Evolutionary conservation across 192 early-diverging fungal species (phyloP).

Genomic region (Podila horticola): DNA sequence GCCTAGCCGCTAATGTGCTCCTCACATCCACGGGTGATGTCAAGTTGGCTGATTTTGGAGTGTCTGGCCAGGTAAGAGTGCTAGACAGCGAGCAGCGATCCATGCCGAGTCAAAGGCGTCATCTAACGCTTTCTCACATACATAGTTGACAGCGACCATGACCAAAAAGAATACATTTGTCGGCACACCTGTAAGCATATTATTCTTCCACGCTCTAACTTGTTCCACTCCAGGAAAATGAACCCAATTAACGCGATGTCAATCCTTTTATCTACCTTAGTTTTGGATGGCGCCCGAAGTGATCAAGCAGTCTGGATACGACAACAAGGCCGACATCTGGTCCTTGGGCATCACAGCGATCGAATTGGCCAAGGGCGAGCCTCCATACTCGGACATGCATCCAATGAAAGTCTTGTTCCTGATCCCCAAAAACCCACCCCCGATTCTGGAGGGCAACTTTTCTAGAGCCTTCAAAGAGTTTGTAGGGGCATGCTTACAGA

Average conservation of each 20-base stretch:
- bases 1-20: conserved; percentile 84
- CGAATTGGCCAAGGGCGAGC: conserved; percentile 93
- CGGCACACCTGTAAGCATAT: conserved; percentile 82
- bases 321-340: conserved; percentile 99
- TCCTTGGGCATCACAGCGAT: conserved; percentile 97
- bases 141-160: conserved; percentile 82
- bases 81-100: not conserved
- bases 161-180: conserved; percentile 98
- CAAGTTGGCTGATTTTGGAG: conserved; percentile 98
- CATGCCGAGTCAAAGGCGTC: not conserved
- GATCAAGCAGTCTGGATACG: conserved; percentile 94
- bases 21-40: conserved; percentile 64
- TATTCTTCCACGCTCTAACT: not conserved
- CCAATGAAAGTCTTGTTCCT: conserved; percentile 96
- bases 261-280: conserved; percentile 16
- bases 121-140: not conserved
- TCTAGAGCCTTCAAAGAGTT: conserved; percentile 93
- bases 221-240: not conserved
- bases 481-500: conserved; percentile 86
- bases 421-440: conserved; percentile 93
- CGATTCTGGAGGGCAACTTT: conserved; percentile 80
- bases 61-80: conserved; percentile 82
- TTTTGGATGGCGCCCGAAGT: conserved; percentile 97
- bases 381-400: conserved; percentile 94
- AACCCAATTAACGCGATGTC: no score